Percentiles rank a stretch among this genome's conserved stretches.
Conservation (phyloP, 805 yeast species). For the Naumovozyma dairenensis region DNA sequence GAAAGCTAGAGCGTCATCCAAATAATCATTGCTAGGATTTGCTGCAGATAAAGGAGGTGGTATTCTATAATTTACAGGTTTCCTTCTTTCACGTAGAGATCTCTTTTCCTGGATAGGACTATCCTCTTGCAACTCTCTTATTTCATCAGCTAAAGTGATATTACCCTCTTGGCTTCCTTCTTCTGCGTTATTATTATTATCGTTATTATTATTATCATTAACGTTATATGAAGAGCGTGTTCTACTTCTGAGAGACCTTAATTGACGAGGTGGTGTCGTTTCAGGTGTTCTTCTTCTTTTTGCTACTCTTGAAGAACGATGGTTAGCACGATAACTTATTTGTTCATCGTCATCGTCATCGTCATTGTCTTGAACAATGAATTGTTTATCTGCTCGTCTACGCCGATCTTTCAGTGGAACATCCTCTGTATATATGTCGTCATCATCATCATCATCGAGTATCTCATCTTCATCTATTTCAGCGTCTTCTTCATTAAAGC, state of each 20-base stretch:
- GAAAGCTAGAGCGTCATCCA: conserved; percentile 11
- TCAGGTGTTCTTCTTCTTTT: conserved; percentile 1
- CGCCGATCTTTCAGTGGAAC: conserved; percentile 11
- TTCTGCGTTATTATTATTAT: conserved; percentile 16
- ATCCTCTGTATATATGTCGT: conserved; percentile 17
- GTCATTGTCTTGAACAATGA: conserved; percentile 26
- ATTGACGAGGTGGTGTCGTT: conserved; percentile 7
- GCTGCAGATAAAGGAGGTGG: conserved; percentile 64
- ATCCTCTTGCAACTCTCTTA: conserved; percentile 54
- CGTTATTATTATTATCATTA: conserved; percentile 17
- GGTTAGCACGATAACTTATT: conserved; percentile 1
- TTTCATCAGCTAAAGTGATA: conserved; percentile 51
- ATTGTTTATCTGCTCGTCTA: conserved; percentile 15
- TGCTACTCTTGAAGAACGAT: conserved; percentile 4
- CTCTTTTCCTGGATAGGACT: conserved; percentile 46
- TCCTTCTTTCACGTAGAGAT: conserved; percentile 53
- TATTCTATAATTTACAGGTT: conserved; percentile 67
- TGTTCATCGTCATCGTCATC: conserved; percentile 19
- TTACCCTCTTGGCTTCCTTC: too few species aligned
- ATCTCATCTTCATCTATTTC: conserved; percentile 33
- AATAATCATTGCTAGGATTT: conserved; percentile 27
- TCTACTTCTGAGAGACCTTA: conserved; percentile 19
- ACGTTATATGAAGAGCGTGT: conserved; percentile 14
- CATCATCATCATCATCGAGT: conserved; percentile 24
- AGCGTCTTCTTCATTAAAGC: conserved; percentile 29